Evolutionary conservation across 805 yeast genomes (phyloP).

Genomic region (Cyberlindnera suaveolens): DNA sequence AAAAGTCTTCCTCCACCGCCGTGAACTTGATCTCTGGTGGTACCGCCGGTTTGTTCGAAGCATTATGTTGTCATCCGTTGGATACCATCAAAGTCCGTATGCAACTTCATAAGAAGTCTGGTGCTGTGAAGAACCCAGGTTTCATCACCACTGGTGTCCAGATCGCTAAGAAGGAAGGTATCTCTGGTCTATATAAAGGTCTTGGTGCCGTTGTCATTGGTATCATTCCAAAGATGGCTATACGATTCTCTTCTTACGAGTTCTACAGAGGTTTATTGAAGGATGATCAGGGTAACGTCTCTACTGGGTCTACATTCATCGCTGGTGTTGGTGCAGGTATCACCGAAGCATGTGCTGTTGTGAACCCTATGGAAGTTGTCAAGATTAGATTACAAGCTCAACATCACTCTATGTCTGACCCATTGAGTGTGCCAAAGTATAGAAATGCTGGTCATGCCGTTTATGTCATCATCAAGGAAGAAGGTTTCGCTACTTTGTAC

Average conservation of each 20-base stretch:
- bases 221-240: constrained; percentile 97
- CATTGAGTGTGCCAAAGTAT: constrained; percentile 71
- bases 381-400: constrained; percentile 96
- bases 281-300: constrained; percentile 55
- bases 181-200: constrained; percentile 87
- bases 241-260: constrained; percentile 91
- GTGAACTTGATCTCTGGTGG: constrained; percentile 89
- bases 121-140: constrained; percentile 74
- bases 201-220: constrained; percentile 96
- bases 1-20: constrained; percentile 37
- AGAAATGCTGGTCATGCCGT: constrained; percentile 91
- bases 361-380: constrained; percentile 96
- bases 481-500: constrained; percentile 83
- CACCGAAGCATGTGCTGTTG: constrained; percentile 91
- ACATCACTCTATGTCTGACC: constrained; percentile 83
- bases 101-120: constrained; percentile 76
- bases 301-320: constrained; percentile 71
- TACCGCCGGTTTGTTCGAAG: constrained; percentile 94
- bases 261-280: constrained; percentile 68
- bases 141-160: constrained; percentile 74
- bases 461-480: constrained; percentile 78
- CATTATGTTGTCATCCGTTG: constrained; percentile 96
- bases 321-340: constrained; percentile 98
- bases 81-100: constrained; percentile 96
- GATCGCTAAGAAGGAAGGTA: constrained; percentile 75